Base-by-base conservation (phyloP, 805 yeast species). In the Teunomyces lycoperdinae region DNA sequence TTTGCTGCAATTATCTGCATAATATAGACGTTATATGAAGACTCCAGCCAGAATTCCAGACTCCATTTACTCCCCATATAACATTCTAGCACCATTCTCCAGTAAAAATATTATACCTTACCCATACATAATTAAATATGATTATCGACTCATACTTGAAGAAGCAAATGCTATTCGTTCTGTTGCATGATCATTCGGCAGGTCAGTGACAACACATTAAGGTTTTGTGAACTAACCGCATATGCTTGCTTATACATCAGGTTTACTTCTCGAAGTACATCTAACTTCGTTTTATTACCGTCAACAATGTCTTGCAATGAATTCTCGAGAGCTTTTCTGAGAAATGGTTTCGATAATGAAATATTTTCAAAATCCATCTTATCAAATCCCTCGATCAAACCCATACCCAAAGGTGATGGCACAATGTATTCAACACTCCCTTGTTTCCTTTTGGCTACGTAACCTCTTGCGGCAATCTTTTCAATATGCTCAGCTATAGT, bases 401-500 rank as follows among this genome's bases (percentile, higher is more conserved):
- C 90, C 66, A 85, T 81, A 0, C 99, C 99, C 8, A 94, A 70
- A 6, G 79, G 78, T 0, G 96, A 84, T 0, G 99, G 99, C 5
- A 85, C 70, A 10, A 94, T 66, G 43, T 73, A 71, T 44, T 71
- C 75, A 1, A 68, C 68, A 20, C 71, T 56, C 16, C 70, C 67
- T 38, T 58, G 55, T 39, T 64, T 69, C 45, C 63, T 67, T 53
- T 77, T 82, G 13, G 65, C 67, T 4, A 88, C 79, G 58, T 91
- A 95, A 14, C 82, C 81, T 45, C 99, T 68, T 9, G 65, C 64
- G 27, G 78, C 68, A 38, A 94, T 83, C 60, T 87, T 91, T 49
- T 87, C 90, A 33, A 94, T 94, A 66, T 94, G 99, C 38, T 94
- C 99, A 0, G 98, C 99, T 66, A 94, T 95, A 0, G 99, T 94